Conservation (phyloP, 106 monocot species). For the Agapanthus africanus region DNA sequence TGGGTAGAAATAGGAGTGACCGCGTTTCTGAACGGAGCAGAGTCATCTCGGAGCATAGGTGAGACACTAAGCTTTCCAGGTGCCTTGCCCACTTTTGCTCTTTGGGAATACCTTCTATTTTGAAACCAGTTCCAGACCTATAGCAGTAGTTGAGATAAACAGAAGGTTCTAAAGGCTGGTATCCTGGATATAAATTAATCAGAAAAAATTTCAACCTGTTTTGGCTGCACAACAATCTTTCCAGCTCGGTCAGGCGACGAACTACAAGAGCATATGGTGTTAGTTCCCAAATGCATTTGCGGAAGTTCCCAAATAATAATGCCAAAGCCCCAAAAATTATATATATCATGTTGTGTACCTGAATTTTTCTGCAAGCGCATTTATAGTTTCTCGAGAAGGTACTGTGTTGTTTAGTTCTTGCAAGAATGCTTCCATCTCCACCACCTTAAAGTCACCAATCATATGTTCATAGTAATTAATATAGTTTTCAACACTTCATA, state of each 20-base stretch:
- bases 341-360: conserved; percentile 28
- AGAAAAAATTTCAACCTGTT: conserved; percentile 74
- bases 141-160: no score
- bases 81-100: conserved; percentile 40
- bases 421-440: conserved; percentile 86
- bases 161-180: no score
- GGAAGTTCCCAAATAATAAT: background rate
- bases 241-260: conserved; percentile 60
- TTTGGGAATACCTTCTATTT: conserved; percentile 90
- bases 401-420: conserved; percentile 57
- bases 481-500: no score
- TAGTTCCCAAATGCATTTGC: background rate
- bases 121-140: conserved; percentile 99
- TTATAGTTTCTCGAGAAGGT: conserved; percentile 60
- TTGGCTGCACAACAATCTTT: conserved; percentile 71
- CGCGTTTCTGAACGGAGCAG: conserved; percentile 34
- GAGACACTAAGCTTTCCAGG: conserved; percentile 41
- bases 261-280: conserved; percentile 29
- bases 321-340: background rate
- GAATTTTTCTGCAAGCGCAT: conserved; percentile 74
- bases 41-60: conserved; percentile 46
- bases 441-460: conserved; percentile 18
- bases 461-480: no score
- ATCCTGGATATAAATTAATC: no score
- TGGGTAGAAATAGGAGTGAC: conserved; percentile 26